These are phyloP conservation scores for Geotrichum aggregatum DNA, from an alignment of 1,139 yeast species.

Conservation along the genomic window DNA sequence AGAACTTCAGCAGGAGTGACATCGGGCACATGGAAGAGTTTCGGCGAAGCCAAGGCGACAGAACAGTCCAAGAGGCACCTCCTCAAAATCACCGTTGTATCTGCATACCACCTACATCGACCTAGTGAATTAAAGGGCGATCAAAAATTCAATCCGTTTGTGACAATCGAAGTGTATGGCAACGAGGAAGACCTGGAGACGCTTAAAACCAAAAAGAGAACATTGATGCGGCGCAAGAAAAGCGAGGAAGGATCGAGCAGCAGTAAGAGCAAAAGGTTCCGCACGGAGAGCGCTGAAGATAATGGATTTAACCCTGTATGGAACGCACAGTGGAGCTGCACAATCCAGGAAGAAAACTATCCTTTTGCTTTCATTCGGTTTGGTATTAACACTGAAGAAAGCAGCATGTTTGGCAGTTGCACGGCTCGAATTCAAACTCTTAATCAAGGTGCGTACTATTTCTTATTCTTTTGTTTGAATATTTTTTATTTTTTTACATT, in stretches of 20 bases:
- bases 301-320: conserved; percentile 89
- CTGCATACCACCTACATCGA: conserved; percentile 83
- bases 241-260: conserved; percentile 24
- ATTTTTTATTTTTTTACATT: not conserved
- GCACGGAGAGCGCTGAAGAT: conserved; percentile 44
- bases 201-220: conserved; percentile 9
- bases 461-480: not conserved
- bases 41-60: not conserved
- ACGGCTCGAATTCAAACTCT: conserved; percentile 50
- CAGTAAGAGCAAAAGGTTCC: conserved; percentile 22
- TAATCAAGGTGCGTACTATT: conserved; percentile 44
- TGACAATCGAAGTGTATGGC: conserved; percentile 56
- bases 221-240: conserved; percentile 11
- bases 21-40: not conserved
- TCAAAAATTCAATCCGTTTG: conserved; percentile 52
- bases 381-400: conserved; percentile 40
- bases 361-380: conserved; percentile 53
- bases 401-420: conserved; percentile 55
- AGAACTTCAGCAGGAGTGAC: conserved; percentile 16
- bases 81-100: conserved; percentile 51
- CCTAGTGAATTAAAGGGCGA: conserved; percentile 48
- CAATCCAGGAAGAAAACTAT: conserved; percentile 40
- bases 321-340: conserved; percentile 54
- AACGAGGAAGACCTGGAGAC: conserved; percentile 19
- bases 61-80: too few species aligned